Base-by-base conservation (phyloP, 108 stramenopile genomes). In the Skeletonema potamos region DNA sequence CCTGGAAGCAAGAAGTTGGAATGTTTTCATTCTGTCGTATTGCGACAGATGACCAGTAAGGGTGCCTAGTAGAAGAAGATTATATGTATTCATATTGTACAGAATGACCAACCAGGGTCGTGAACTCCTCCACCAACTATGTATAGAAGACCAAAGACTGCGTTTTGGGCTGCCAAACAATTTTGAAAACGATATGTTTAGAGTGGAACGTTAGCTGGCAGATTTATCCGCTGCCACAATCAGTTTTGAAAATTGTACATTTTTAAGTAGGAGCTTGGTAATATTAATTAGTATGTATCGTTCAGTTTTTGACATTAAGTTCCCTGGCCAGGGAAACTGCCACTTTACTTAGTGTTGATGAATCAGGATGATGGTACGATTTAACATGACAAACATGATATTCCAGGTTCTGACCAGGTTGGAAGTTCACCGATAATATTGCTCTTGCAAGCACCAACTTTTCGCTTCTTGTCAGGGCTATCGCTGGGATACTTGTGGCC, bases 401-500 rank as follows among this genome's bases (percentile, higher is more conserved):
- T 4, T 4, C 6, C 6, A 54, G 6, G 6, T 4, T 7, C 4
- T 5, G 4, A 24, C 54, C 54, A 5, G 54, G 54, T 6, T 26
- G 54, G 8, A 54, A 54, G 4, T 26, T 4, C 4, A 54, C 54
- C 4, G 54, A 54, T 8, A 54, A 20, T 4, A 20, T 54, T 20
- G 54, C 54, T 6, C 54, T 20, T 7, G 54, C 54, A 54, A 54
- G 54, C 6, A 54, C 22, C 4, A 54, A 8, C 8, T 8, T 54
- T 7, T 8, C 54, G 8, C 6, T 54, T 54, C 6, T 4, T 8
- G 22, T 20, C 4, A 4, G 22, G 8, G 54, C 54, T 8, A 8
- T 4, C 8, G 8, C 54, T 0, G 80, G 80, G 3, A 81, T 55
- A 44, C 73, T 59, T 41, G 71, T 62, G 36, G 80, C 80, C 9